Base-by-base conservation (phyloP, 768 basidiomycete species). In the Termitomyces sp. region DNA sequence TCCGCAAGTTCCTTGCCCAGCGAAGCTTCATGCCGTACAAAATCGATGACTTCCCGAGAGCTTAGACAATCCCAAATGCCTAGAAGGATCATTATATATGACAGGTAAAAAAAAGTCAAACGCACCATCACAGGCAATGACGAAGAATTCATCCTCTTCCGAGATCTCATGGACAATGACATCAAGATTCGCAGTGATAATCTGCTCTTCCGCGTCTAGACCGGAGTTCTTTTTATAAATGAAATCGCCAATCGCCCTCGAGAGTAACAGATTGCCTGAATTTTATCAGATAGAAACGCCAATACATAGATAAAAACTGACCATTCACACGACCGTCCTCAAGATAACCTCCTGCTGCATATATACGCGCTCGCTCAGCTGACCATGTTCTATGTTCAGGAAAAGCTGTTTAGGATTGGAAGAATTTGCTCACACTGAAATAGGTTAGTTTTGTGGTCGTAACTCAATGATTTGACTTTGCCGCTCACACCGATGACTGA, bases 61-160 rank as follows among this genome's bases (percentile, higher is more conserved):
- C 84, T 85, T 45, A 99, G 74, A 71, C 96, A 98, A 73, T 99
- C 97, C 97, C 97, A 99, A 69, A 98, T 99, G 63, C 96, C 96
- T 96, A n/a, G 42, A 50, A 45, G 52, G 46, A n/a, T 60, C 63
- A 45, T 63, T 63, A 63, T 61, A 45, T 14, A 38, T 45, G 17
- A 31, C 48, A 45, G 25, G 60, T 37, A 32, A n/a, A 57, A 55
- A 20, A 25, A 42, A 55, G 6, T 14, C 29, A 7, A 59, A 55
- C 84, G 37, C 61, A 96, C 96, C 97, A 73, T 99, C 97, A 73
- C 97, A 99, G 32, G 97, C 97, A 53, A 99, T 70, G 17, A 99
- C 85, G 17, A 99, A 71, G 72, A 98, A 98, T 73, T 99, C 97
- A 70, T 99, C 97, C 58, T 98, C 96, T 8, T 84, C 83, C 1